phyloP scores from a whole-genome alignment of 306 rosid genomes.

The Coriaria nepalensis region DNA sequence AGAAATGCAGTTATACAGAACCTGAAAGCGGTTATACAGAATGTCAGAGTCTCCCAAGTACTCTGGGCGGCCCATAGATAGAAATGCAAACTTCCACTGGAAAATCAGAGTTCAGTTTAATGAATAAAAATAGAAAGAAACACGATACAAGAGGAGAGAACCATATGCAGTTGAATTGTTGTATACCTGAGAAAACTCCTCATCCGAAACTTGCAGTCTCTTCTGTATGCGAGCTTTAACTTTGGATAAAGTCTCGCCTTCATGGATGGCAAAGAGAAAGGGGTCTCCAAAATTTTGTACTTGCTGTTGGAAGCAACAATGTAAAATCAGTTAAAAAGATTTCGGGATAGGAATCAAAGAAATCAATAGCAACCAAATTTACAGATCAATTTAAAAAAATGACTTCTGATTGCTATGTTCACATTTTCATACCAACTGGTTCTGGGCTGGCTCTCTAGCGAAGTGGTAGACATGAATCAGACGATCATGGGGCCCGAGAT shows the following conservation, averaged over 20 bases:
- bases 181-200: constrained; percentile 79
- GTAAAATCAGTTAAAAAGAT: no score
- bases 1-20: constrained; percentile 9
- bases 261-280: constrained; percentile 68
- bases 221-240: constrained; percentile 73
- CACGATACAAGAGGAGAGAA: not conserved
- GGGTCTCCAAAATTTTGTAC: constrained; percentile 93
- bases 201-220: constrained; percentile 75
- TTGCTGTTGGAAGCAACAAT: constrained; percentile 37
- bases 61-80: constrained; percentile 85
- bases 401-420: not conserved
- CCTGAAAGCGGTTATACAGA: constrained; percentile 82
- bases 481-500: constrained; percentile 57
- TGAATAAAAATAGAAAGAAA: not conserved
- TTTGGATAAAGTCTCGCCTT: constrained; percentile 71
- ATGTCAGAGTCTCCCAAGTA: constrained; percentile 70
- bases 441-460: constrained; percentile 55
- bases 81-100: constrained; percentile 95
- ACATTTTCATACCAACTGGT: constrained; percentile 41
- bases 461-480: constrained; percentile 90
- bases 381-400: not conserved
- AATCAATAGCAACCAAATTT: constrained; percentile 6
- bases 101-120: not conserved
- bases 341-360: no score
- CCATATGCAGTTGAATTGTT: no score